Evolutionary conservation across 768 basidiomycete species (phyloP).

Genomic region (Peribolospora kevripleyi): DNA sequence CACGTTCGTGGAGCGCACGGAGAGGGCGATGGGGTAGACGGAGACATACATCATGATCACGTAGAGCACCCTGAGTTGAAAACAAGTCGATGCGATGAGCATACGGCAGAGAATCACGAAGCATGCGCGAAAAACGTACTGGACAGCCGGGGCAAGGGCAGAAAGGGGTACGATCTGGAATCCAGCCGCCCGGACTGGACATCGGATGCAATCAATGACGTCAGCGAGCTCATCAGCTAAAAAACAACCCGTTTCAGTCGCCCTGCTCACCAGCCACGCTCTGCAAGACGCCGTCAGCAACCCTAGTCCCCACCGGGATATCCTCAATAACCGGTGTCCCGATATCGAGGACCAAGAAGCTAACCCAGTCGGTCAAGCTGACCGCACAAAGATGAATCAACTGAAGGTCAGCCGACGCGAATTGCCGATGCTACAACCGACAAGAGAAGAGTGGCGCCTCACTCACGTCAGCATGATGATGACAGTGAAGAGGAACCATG

Average conservation of each 20-base stretch:
- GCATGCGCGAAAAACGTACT: conserved; percentile 20
- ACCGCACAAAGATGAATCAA: too few species aligned
- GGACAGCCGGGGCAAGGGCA: conserved; percentile 63
- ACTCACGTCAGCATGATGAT: conserved; percentile 6
- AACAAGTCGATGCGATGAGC: too few species aligned
- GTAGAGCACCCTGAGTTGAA: conserved; percentile 32
- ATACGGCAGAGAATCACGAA: too few species aligned
- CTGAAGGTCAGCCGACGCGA: too few species aligned
- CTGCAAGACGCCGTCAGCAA: too few species aligned
- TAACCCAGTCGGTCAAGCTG: conserved; percentile 50
- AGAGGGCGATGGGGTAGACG: conserved; percentile 23
- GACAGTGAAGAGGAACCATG: conserved; percentile 9
- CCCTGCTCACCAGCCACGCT: too few species aligned
- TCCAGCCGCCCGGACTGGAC: conserved; percentile 66
- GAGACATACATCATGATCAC: conserved; percentile 58
- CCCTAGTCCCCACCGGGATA: conserved; percentile 34
- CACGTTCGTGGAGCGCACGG: conserved; percentile 39
- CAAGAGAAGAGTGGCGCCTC: too few species aligned
- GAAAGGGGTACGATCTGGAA: conserved; percentile 52
- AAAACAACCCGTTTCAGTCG: too few species aligned
- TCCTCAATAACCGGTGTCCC: conserved; percentile 41
- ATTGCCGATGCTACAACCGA: too few species aligned
- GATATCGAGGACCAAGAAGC: conserved; percentile 69
- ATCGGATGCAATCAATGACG: conserved; percentile 28
- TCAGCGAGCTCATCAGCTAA: too few species aligned